phyloP scores from a whole-genome alignment of 805 yeast species.

The Candida boidinii region DNA sequence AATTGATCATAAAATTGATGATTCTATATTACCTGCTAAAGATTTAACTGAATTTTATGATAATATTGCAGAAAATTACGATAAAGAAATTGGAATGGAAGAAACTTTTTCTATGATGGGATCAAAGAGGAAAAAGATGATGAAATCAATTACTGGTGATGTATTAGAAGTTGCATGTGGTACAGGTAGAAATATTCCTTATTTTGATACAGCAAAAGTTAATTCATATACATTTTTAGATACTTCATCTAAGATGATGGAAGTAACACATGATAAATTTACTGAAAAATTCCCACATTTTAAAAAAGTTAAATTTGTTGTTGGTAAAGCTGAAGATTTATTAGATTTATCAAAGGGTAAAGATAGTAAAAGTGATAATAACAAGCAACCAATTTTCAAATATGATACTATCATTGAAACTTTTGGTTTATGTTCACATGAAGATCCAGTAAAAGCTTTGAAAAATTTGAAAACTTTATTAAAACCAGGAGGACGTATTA shows the following conservation, averaged over 20 bases:
- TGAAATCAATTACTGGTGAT: conserved; percentile 76
- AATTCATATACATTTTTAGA: conserved; percentile 80
- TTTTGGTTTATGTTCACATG: conserved; percentile 92
- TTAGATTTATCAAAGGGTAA: conserved; percentile 31
- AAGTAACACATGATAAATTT: conserved; percentile 67
- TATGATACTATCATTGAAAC: conserved; percentile 93
- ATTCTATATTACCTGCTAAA: conserved; percentile 53
- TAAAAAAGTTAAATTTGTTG: conserved; percentile 74
- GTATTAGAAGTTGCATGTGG: conserved; percentile 94
- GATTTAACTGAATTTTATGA: conserved; percentile 83
- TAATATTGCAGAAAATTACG: conserved; percentile 70
- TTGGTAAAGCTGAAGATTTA: conserved; percentile 83
- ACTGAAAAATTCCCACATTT: conserved; percentile 56
- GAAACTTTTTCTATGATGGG: conserved; percentile 55
- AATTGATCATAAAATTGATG: conserved; percentile 18
- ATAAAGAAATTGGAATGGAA: conserved; percentile 68
- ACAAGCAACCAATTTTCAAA: conserved; percentile 32
- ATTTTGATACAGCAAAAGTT: conserved; percentile 49
- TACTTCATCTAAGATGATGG: conserved; percentile 80
- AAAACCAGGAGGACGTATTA: conserved; percentile 84
- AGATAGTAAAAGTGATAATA: conserved; percentile 12
- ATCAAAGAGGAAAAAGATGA: conserved; percentile 66
- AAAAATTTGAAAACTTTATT: conserved; percentile 63
- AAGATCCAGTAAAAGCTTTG: conserved; percentile 81
- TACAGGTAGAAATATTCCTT: conserved; percentile 87